Evolutionary conservation across 495 filamentous ascomycete species (phyloP), one percentile per base, ranked within the genome.

Genomic region (Cercophora sp.): DNA sequence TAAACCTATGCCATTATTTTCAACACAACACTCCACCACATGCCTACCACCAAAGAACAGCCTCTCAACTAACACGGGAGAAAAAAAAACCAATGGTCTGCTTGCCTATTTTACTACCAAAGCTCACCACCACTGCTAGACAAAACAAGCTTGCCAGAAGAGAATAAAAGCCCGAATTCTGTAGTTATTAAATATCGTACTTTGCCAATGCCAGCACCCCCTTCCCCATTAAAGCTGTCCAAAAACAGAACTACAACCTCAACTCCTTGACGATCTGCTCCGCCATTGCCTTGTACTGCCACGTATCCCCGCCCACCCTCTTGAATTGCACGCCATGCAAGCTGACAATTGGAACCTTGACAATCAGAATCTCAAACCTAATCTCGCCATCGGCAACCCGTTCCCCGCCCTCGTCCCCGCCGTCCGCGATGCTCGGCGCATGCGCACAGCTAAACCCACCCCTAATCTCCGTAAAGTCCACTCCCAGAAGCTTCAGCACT

Each of bases 271-370:
- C 73, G 65, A 99, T 97, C 63, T 88, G 88, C 68, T 94, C 89
- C 36, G 93, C 93, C 88, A 97, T 90, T 55, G 89, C 88, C 73
- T 96, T 95, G 65, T 96, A 99, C 70, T 96, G 91, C 91, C 91
- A 96, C 55, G 93, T 96, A 32, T 91, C 88, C 5, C 93, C 95
- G 24, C 88, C 83, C 39, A 97, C 84, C 68, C 92, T 89, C 78
- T 99, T 99, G 76, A 99, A 99, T 68, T 99, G 93, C 43, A 99
- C 89, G 35, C 93, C 93, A 61, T 97, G 91, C 54, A 99, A 70
- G 18, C 85, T 88, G 58, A 99, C 85, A 43, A 99, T 71, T 22
- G 93, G 93, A 26, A 99, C 89, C 74, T 99, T 99, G 54, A 99
- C 93, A 54, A 99, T 91, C 56, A 97, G 81, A 48, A 98, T 96